Evolutionary conservation across 345 rosid genomes (phyloP).

Genomic region (Acer saccharum): DNA sequence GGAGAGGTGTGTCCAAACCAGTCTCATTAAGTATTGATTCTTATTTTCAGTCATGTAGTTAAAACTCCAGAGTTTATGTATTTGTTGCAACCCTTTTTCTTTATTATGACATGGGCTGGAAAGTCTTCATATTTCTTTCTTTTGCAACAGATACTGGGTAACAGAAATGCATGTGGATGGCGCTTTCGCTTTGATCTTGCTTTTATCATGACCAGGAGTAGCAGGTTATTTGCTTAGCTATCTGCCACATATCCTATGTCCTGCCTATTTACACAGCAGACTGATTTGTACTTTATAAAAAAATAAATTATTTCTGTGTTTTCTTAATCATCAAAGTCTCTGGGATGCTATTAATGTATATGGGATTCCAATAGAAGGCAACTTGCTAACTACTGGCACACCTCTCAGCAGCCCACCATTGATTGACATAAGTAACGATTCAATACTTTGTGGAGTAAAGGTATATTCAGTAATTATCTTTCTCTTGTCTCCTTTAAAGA

Average conservation of each 20-base stretch:
- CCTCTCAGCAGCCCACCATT: constrained; percentile 87
- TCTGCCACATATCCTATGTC: constrained; percentile 6
- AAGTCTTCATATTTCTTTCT: constrained; percentile 15
- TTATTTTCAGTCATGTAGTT: not conserved
- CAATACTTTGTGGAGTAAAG: constrained; percentile 87
- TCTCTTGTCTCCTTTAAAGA: not conserved
- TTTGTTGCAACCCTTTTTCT: not conserved
- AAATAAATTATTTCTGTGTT: constrained; percentile 8
- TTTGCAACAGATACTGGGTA: constrained; percentile 86
- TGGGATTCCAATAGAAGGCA: constrained; percentile 70
- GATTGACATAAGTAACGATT: constrained; percentile 89
- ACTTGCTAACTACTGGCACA: constrained; percentile 73
- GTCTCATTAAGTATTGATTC: not conserved
- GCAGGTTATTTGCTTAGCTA: constrained; percentile 53
- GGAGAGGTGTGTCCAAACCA: not conserved
- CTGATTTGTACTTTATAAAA: constrained; percentile 4
- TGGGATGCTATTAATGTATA: constrained; percentile 89
- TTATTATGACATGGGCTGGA: not conserved
- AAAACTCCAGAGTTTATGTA: not conserved
- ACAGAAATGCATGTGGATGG: constrained; percentile 98
- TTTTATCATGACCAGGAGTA: constrained; percentile 91
- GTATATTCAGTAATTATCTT: constrained; percentile 35
- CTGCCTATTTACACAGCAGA: constrained; percentile 3
- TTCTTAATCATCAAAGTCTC: constrained; percentile 48
- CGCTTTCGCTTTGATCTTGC: constrained; percentile 99